A percentile compares a stretch with the other conserved stretches of the same genome.
These are phyloP conservation scores for Astrothelium macrocarpum DNA, from an alignment of 495 filamentous ascomycete genomes.

Conservation along the genomic window DNA sequence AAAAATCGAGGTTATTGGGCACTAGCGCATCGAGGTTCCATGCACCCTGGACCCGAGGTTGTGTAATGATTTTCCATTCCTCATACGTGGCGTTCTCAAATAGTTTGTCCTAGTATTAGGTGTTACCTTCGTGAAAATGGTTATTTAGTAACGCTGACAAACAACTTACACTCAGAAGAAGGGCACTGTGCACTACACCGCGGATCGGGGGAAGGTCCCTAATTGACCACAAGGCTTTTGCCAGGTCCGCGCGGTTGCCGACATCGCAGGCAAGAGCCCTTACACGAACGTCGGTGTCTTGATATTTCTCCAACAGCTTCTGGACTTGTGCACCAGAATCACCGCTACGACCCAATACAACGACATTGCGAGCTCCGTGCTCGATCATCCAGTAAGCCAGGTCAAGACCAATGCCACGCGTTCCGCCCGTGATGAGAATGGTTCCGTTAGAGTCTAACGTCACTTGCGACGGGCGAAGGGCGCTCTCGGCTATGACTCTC, in stretches of 20 bases:
- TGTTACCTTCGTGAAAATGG: not conserved
- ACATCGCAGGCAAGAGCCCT: not conserved
- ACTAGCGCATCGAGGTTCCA: conserved; percentile 10
- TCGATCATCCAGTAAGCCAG: not conserved
- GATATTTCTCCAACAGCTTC: not conserved
- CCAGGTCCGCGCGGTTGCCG: not conserved
- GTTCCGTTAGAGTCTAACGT: conserved; percentile 18
- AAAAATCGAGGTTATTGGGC: conserved; percentile 10
- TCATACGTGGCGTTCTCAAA: conserved; percentile 6
- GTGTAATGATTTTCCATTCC: not conserved
- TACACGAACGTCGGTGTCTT: not conserved
- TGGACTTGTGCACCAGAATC: not conserved
- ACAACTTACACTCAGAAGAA: conserved; percentile 7
- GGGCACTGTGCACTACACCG: conserved; percentile 9
- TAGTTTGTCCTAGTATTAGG: conserved; percentile 1
- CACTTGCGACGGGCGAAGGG: conserved; percentile 5
- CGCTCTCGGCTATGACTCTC: conserved; percentile 6
- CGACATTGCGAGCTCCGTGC: not conserved
- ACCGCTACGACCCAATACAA: conserved; percentile 3
- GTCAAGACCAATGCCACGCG: conserved; percentile 35
- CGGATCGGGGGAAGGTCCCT: not conserved
- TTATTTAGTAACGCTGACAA: not conserved
- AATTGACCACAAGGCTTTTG: not conserved
- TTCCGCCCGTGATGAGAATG: conserved; percentile 39
- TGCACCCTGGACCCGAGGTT: conserved; percentile 10